Conservation (phyloP, 1,139 yeast species). For the Taphrina flavorubra region DNA sequence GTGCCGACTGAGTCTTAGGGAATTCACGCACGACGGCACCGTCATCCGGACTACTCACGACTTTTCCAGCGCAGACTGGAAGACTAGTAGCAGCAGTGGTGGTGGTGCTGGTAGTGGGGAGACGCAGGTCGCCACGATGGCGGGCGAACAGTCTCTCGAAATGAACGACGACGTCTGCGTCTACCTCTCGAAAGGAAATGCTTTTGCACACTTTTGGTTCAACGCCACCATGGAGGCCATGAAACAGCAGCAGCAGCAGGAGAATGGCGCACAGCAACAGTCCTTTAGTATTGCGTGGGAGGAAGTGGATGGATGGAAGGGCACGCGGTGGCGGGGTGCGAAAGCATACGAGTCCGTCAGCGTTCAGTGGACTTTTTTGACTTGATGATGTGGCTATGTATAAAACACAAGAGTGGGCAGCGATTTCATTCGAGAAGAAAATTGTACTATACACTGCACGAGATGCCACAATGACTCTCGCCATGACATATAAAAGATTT, state of each 20-base stretch:
- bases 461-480: too few species aligned
- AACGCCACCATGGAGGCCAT: slow-evolving; percentile 51
- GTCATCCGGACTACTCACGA: slow-evolving; percentile 46
- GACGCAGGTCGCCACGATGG: slow-evolving; percentile 25
- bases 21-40: slow-evolving; percentile 46
- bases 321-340: slow-evolving; percentile 62
- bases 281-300: slow-evolving; percentile 57
- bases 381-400: background rate
- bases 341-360: slow-evolving; percentile 60
- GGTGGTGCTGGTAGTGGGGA: background rate
- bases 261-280: slow-evolving; percentile 33
- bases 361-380: slow-evolving; percentile 52
- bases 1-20: slow-evolving; percentile 48
- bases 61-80: slow-evolving; percentile 42
- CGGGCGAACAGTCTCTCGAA: slow-evolving; percentile 41
- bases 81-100: background rate
- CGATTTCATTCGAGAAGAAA: too few species aligned
- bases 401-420: background rate
- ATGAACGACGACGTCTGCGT: slow-evolving; percentile 45
- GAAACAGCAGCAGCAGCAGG: slow-evolving; percentile 38
- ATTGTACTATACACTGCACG: too few species aligned
- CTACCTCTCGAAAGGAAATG: slow-evolving; percentile 44
- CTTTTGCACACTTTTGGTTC: slow-evolving; percentile 50
- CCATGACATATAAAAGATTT: too few species aligned
- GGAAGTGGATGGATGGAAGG: slow-evolving; percentile 73